A percentile compares a stretch with the other conserved stretches of the same genome.
Evolutionary conservation across 495 filamentous ascomycete species (phyloP).

Genomic region (Aspergillus egyptiacus): DNA sequence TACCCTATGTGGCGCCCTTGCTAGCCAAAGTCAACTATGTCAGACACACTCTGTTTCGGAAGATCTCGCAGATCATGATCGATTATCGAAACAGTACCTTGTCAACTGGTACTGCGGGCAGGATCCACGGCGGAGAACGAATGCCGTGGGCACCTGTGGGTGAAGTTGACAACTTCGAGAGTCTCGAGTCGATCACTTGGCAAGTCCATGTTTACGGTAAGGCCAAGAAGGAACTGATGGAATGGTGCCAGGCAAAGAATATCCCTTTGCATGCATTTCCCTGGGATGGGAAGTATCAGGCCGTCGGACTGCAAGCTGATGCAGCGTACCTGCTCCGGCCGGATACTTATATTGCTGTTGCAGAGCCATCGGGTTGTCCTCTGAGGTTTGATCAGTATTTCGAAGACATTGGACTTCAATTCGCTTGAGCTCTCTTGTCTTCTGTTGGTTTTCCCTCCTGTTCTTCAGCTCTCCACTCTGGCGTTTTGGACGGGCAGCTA

Average conservation of each 20-base stretch:
- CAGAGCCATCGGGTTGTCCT: slow-evolving; percentile 17
- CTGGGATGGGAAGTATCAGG: slow-evolving; percentile 24
- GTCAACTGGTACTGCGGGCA: slow-evolving; percentile 7
- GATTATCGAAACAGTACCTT: slow-evolving; percentile 27
- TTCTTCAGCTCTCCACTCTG: neutral
- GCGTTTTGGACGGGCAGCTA: no score
- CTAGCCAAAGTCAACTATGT: slow-evolving; percentile 18
- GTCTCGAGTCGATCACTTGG: slow-evolving; percentile 26
- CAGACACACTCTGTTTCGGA: slow-evolving; percentile 19
- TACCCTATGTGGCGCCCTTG: slow-evolving; percentile 26
- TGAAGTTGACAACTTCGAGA: slow-evolving; percentile 27
- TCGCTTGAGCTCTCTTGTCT: slow-evolving; percentile 1
- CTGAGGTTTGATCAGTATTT: slow-evolving; percentile 17
- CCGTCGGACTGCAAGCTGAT: slow-evolving; percentile 20
- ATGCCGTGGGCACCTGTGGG: slow-evolving; percentile 30
- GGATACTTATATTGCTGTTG: slow-evolving; percentile 33
- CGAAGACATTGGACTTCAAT: slow-evolving; percentile 10
- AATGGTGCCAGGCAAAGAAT: slow-evolving; percentile 26
- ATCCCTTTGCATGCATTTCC: slow-evolving; percentile 20
- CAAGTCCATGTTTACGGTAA: slow-evolving; percentile 34
- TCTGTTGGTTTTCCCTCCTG: neutral
- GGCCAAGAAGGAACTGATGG: slow-evolving; percentile 9
- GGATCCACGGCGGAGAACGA: slow-evolving; percentile 30
- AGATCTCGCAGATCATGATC: slow-evolving; percentile 29
- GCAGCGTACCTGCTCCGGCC: slow-evolving; percentile 31